Base-by-base conservation (phyloP, 192 early-diverging fungal species). In the Coemansia sp. region DNA sequence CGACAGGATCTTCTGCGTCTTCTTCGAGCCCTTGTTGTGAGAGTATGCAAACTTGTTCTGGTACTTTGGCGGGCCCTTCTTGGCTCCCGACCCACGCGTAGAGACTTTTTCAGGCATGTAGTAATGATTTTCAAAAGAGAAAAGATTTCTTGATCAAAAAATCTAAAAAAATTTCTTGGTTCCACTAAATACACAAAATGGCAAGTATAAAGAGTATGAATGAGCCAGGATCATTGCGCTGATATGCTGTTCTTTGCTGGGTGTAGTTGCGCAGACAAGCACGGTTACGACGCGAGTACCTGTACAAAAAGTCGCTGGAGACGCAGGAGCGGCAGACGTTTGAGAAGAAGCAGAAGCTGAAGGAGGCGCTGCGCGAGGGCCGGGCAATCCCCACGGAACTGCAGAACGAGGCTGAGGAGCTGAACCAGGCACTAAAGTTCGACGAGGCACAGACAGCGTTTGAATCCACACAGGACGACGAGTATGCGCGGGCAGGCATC, bases 241-340 rank as follows among this genome's bases (percentile, higher is more conserved):
- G 23, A 26, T 26, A 26, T 26, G 23, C 23, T 26, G 23, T 26
- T 26, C 23, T 26, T 26, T 26, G 23, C 23, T 26, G 23, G 23
- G 23, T 26, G 23, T 54, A 46, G 70, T 45, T 92, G 60, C 86
- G 94, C 48, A 80, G 93, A 78, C 87, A 94, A 51, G 84, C 91
- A 26, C 87, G 96, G 30, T 81, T 90, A 52, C 82, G 96, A 39
- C 72, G 93, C 63, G 96, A 99, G 80, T 99, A 94, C 58, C 84
- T 99, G 30, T 97, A 96, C 85, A 86, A 87, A 70, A 99, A 99
- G 81, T 89, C 94, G 10, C 82, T 96, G 6, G 96, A 99, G 82
- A 78, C 87, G 31, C 92, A 96, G 70, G 94, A 99, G 40, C 83
- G 83, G 61, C 84, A 85, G 59, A 94, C 92, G 48, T 93, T 87